Conservation (phyloP, 2,329 filamentous ascomycete genomes). For the Hypoxylon sp. region DNA sequence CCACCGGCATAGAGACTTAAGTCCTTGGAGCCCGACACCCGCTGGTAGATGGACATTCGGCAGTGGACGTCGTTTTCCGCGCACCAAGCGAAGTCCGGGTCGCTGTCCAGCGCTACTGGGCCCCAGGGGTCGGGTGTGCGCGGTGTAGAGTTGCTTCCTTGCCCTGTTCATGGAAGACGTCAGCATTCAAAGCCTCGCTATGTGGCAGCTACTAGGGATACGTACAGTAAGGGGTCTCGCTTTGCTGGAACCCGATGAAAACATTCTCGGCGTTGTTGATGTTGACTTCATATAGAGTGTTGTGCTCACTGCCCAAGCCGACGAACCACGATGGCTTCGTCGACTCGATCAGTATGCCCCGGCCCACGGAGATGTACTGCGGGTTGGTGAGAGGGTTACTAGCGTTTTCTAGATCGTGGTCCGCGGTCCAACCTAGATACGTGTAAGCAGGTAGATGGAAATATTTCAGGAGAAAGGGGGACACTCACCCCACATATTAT, state of each 20-base stretch:
- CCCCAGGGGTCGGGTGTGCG: slow-evolving; percentile 18
- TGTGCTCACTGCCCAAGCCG: slow-evolving; percentile 61
- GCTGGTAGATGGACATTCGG: slow-evolving; percentile 38
- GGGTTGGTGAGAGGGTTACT: slow-evolving; percentile 14
- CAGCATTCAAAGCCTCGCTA: no score
- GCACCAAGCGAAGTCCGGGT: slow-evolving; percentile 38
- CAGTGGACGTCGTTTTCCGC: slow-evolving; percentile 22
- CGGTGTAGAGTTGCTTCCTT: slow-evolving; percentile 17
- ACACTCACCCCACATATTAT: slow-evolving; percentile 62
- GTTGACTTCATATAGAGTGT: slow-evolving; percentile 61
- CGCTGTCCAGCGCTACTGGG: slow-evolving; percentile 20
- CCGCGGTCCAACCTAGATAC: slow-evolving; percentile 49
- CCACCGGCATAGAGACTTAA: slow-evolving; percentile 34
- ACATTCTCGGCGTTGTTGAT: slow-evolving; percentile 55
- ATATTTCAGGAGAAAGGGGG: no score
- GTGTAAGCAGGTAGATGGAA: no score
- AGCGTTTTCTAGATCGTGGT: slow-evolving; percentile 61
- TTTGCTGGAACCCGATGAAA: slow-evolving; percentile 56
- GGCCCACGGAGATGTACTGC: slow-evolving; percentile 55
- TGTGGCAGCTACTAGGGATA: no score
- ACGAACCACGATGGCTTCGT: slow-evolving; percentile 61
- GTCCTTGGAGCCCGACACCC: slow-evolving; percentile 15
- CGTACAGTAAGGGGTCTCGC: slow-evolving; percentile 55
- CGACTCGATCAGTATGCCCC: slow-evolving; percentile 57
- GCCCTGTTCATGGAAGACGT: slow-evolving; percentile 24